Evolutionary conservation across 176 grass and related monocot species (phyloP).

Genomic region (Rhynchospora pubera): DNA sequence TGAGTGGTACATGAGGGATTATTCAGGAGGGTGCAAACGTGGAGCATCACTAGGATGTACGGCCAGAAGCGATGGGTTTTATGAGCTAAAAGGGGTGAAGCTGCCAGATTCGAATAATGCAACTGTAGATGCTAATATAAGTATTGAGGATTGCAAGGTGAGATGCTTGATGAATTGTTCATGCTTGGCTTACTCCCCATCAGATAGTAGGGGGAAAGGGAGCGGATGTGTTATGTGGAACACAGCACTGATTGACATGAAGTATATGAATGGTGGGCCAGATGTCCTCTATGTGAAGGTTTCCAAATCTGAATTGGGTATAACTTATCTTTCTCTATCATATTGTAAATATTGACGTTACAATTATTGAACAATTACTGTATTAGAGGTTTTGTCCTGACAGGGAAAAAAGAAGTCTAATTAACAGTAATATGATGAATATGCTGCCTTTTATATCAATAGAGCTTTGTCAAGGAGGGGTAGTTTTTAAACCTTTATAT

Average conservation of each 20-base stretch:
- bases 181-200: constrained; percentile 1
- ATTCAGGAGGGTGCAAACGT: constrained; percentile 24
- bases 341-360: too few species aligned
- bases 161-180: constrained; percentile 9
- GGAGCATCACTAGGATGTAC: background rate
- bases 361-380: background rate
- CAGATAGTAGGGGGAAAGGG: constrained; percentile 18
- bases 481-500: too few species aligned
- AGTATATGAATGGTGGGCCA: too few species aligned
- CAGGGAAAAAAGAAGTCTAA: background rate
- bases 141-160: background rate
- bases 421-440: background rate
- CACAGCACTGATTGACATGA: constrained; percentile 30
- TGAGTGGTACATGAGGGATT: constrained; percentile 42
- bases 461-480: background rate
- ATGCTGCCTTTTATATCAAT: too few species aligned
- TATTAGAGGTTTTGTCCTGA: too few species aligned
- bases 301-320: too few species aligned
- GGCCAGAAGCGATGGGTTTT: constrained; percentile 16
- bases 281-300: too few species aligned
- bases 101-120: constrained; percentile 29
- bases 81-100: constrained; percentile 24
- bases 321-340: too few species aligned
- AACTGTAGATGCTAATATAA: background rate
- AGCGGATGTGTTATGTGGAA: constrained; percentile 50